Base-by-base conservation (phyloP, 2,329 filamentous ascomycete genomes). In the Claviceps lovelessii region DNA sequence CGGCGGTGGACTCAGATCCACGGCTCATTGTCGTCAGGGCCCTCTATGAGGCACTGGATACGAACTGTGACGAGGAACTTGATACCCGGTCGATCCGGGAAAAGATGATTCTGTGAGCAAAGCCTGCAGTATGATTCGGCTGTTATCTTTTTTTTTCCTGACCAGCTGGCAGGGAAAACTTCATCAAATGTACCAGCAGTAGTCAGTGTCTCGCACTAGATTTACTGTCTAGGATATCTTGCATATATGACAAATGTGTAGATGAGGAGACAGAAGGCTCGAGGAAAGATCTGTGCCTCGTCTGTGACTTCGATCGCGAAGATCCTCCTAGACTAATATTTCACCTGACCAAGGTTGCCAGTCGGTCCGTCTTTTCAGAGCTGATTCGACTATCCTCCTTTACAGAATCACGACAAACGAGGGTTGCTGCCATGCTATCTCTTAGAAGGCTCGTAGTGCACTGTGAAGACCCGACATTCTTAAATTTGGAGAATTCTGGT, bases 361-460 rank as follows among this genome's bases (percentile, higher is more conserved):
- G 74, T 2, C 69, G 77, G 37, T 59, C 61, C 1, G 67, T 75
- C 10, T 76, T 84, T 55, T 62, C 65, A 13, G 72, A 68, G 29
- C 59, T 84, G 8, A 65, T 78, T 53, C 65, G 72, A 41, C 66
- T 71, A 2, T 62, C 71, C 1, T 62, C 63, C 9, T 80, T 84
- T 57, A 58, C 72, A 4, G 72, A 77, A 55, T 80, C 79, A 23
- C 76, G 77, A n/a, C 76, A 75, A 49, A 75, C 81, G 41, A 78
- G 88, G 49, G 76, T 94, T 44, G 74, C 81, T 57, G 83, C 84
- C 10, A 88, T 93, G 81, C 69, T 85, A 56, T 77, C 82, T 4
- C 72, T 95, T 51, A 81, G 83, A 60, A 80, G 83, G 49, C 71
- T 93, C 45, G 75, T 87, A 31, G 75, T 78, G 50, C 89, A 95